Conservation (phyloP, 164 flowering plant genomes). For the Tetracentron sinense region DNA sequence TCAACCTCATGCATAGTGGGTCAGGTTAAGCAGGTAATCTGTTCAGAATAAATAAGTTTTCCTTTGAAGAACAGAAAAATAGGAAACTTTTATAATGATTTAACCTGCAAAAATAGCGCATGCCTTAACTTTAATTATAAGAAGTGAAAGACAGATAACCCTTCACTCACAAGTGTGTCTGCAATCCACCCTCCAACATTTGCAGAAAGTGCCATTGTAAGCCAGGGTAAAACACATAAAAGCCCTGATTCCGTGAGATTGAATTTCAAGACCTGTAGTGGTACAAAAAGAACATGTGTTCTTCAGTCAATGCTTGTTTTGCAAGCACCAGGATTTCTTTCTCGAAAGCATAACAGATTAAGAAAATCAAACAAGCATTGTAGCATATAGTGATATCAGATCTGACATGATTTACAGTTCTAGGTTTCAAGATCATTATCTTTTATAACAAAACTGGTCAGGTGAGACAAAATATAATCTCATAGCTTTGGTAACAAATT, state of each 20-base stretch:
- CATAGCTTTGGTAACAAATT: too few relatives aligned
- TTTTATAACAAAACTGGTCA: not conserved
- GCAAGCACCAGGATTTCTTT: not conserved
- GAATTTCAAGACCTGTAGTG: slow-evolving; percentile 77
- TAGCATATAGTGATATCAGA: not conserved
- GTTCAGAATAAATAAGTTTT: not conserved
- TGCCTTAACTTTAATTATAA: too few relatives aligned
- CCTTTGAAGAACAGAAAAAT: not conserved
- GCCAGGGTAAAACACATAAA: slow-evolving; percentile 84
- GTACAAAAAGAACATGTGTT: not conserved
- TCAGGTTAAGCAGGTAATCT: not conserved
- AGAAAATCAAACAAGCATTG: not conserved
- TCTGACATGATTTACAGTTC: not conserved
- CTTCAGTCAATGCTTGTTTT: not conserved
- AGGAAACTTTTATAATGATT: not conserved
- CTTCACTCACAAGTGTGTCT: slow-evolving; percentile 84
- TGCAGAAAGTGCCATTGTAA: slow-evolving; percentile 94
- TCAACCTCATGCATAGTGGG: not conserved
- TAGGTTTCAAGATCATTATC: not conserved
- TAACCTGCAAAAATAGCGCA: too few relatives aligned
- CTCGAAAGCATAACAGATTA: not conserved
- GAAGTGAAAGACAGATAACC: slow-evolving; percentile 65
- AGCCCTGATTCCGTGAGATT: slow-evolving; percentile 91
- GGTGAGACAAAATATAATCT: not conserved
- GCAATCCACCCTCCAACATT: slow-evolving; percentile 98